These are phyloP conservation scores for Vitis vinifera DNA, from an alignment of 164 flowering plant genomes.

Conservation along the genomic window ASM3070453v1 NC_081812.1:16218001-16218500, in stretches of 20 bases:
- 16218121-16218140: conserved; percentile 28
- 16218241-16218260: conserved; percentile 30
- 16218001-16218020: conserved; percentile 26
- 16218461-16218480: conserved; percentile 29
- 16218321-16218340: conserved; percentile 21
- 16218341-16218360: conserved; percentile 47
- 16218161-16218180: conserved; percentile 18
- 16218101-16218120: conserved; percentile 14
- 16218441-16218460: conserved; percentile 23
- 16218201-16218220: conserved; percentile 18
- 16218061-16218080: conserved; percentile 28
- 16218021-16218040: conserved; percentile 13
- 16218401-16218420: conserved; percentile 19
- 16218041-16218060: conserved; percentile 35
- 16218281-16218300: conserved; percentile 31
- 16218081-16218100: conserved; percentile 16
- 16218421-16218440: conserved; percentile 9
- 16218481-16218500: conserved; percentile 84
- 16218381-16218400: conserved; percentile 31
- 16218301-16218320: conserved; percentile 40
- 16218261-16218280: conserved; percentile 15
- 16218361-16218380: conserved; percentile 36
- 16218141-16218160: conserved; percentile 19
- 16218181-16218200: conserved; percentile 25
- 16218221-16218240: conserved; percentile 18